A percentile compares a stretch with the other conserved stretches of the same genome.
phyloP scores from a whole-genome alignment of 1,284 basidiomycete species.

The Marasmius tenuissimus region DNA sequence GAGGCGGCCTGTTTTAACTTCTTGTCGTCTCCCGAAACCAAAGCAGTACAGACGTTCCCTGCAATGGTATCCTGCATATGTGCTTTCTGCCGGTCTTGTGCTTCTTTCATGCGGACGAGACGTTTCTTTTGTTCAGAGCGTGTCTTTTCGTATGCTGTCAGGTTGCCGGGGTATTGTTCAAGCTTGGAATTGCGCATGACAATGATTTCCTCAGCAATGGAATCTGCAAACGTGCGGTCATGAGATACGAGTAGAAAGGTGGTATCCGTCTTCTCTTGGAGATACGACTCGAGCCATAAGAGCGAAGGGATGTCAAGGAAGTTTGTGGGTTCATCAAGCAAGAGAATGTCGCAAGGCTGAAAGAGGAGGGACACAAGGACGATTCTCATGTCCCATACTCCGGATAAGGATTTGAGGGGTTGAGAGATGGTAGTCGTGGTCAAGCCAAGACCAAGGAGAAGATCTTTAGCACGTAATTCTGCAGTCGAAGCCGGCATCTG shows the following conservation, averaged over 20 bases:
- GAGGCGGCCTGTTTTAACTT: conserved; percentile 56
- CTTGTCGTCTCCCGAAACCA: conserved; percentile 67
- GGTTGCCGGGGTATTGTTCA: conserved; percentile 61
- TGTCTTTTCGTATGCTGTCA: conserved; percentile 57
- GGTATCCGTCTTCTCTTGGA: conserved; percentile 41
- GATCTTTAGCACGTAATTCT: conserved; percentile 54
- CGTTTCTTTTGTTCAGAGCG: conserved; percentile 49
- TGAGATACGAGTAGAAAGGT: conserved; percentile 72
- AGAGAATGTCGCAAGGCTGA: conserved; percentile 64
- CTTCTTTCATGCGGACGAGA: conserved; percentile 52
- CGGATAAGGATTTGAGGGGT: conserved; percentile 54
- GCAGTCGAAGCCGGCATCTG: conserved; percentile 41
- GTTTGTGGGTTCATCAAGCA: conserved; percentile 33
- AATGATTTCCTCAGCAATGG: conserved; percentile 67
- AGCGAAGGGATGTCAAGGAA: conserved; percentile 66
- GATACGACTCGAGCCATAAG: conserved; percentile 67
- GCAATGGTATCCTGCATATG: conserved; percentile 49
- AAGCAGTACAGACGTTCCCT: conserved; percentile 44
- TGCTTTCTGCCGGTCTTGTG: conserved; percentile 53
- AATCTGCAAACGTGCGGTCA: conserved; percentile 70
- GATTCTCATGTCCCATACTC: conserved; percentile 71
- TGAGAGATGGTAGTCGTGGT: conserved; percentile 44
- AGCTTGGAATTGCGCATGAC: conserved; percentile 59
- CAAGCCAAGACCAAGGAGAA: conserved; percentile 71
- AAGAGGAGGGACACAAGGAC: conserved; percentile 79